Evolutionary conservation across 257 asterid genomes (phyloP), one percentile per base, ranked within the genome.

Genomic region (Penstemon davidsonii): DNA sequence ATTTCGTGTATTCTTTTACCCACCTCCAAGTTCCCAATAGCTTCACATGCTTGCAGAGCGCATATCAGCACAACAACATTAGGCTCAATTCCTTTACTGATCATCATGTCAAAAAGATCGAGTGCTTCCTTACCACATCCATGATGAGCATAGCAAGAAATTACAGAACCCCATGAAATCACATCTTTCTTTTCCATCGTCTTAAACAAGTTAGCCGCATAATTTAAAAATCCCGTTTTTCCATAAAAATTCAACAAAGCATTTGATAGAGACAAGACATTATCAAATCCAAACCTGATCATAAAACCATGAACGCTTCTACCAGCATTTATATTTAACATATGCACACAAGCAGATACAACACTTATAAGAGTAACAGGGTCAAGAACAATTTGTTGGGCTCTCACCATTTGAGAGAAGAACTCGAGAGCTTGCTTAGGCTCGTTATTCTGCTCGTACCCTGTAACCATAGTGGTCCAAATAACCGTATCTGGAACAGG

Each of bases 131-230:
- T 54, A 13, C 86, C 75, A 69, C 52, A 65, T 44, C 88, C 88
- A 52, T 86, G 81, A 76, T 87, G 90, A 62, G 98, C 90, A 75
- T 77, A 86, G 80, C 96, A 85, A 8, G 90, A 42, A 70, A 91
- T 76, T 83, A 89, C 71, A 62, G 84, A 85, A 46, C 92, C 93
- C 98, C 98, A 89, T 37, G 96, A 82, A 66, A 92, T 87, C 67
- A 76, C 83, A 80, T 92, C 96, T 81, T 75, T 84, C 59, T 62
- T 80, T 41, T 73, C 81, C 89, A 89, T 92, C 67, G 37, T 69
- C 42, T 51, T 60, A 69, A 92, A 89, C 75, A 87, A 71, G 19
- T 70, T 83, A 55, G 67, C 80, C 0, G 88, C 91, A 51, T 72
- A 64, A 43, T 47, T 39, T 13, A 79, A 62, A 8, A 71, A 80